Conservation (phyloP, 805 yeast genomes). For the Yamadazyma ubonensis region DNA sequence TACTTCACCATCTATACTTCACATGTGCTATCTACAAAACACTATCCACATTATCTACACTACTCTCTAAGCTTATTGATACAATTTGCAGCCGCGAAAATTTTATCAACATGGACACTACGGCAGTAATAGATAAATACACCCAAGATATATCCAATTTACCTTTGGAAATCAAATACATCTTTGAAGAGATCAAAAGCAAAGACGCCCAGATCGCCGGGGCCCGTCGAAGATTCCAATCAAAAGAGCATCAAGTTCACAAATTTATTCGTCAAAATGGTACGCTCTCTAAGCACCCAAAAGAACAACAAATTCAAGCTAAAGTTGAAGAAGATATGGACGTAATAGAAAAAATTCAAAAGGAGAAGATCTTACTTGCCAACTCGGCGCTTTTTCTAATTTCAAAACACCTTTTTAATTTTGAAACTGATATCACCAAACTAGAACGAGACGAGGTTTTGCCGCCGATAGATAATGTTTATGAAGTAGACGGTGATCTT, state of each 20-base stretch:
- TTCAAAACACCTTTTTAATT: constrained; percentile 66
- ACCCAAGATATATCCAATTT: constrained; percentile 72
- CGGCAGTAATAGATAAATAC: constrained; percentile 55
- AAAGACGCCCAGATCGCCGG: constrained; percentile 69
- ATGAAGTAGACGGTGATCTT: constrained; percentile 20
- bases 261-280: constrained; percentile 83
- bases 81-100: background rate
- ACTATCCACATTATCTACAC: too few species aligned
- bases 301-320: constrained; percentile 64
- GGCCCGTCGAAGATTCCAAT: constrained; percentile 60
- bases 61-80: too few species aligned
- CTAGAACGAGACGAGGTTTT: constrained; percentile 80
- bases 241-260: constrained; percentile 76
- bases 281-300: constrained; percentile 74
- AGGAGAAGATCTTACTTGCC: constrained; percentile 74
- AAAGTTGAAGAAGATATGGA: constrained; percentile 70
- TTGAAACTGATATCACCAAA: constrained; percentile 73
- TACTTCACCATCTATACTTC: too few species aligned
- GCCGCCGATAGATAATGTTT: constrained; percentile 47
- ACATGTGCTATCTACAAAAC: too few species aligned
- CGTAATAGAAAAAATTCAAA: constrained; percentile 60
- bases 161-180: constrained; percentile 81
- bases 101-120: constrained; percentile 69
- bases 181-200: constrained; percentile 72
- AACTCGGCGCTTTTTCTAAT: constrained; percentile 80